Evolutionary conservation across 2,329 filamentous ascomycete species (phyloP).

Genomic region (Biscogniauxia sp.): DNA sequence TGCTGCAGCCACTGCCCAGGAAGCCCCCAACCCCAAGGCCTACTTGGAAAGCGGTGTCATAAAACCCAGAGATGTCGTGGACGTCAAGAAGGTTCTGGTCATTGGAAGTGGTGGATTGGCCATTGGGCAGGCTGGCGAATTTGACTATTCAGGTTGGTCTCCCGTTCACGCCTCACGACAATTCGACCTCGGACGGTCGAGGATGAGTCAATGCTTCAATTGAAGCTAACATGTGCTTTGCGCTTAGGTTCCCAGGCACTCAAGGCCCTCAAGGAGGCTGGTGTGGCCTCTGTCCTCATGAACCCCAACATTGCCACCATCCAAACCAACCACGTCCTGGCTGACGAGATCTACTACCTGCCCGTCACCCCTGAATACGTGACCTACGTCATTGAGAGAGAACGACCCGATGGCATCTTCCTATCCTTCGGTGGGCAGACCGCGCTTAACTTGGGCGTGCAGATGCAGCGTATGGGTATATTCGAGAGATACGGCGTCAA

Average conservation of each 20-base stretch:
- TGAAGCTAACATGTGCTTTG: conserved; percentile 19
- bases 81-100: conserved; percentile 96
- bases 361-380: conserved; percentile 98
- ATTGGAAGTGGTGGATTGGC: conserved; percentile 93
- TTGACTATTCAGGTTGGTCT: conserved; percentile 90
- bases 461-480: conserved; percentile 94
- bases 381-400: conserved; percentile 93
- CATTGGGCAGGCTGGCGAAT: conserved; percentile 97
- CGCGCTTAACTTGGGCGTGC: conserved; percentile 90
- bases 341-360: conserved; percentile 97
- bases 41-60: conserved; percentile 88
- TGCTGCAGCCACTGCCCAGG: conserved; percentile 51
- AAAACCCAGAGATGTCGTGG: conserved; percentile 72
- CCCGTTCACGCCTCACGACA: not conserved
- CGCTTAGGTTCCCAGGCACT: conserved; percentile 83
- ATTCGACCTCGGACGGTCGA: conserved; percentile 18
- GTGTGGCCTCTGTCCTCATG: conserved; percentile 86
- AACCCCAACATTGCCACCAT: conserved; percentile 99
- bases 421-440: conserved; percentile 97
- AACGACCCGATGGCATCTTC: conserved; percentile 95
- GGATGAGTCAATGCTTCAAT: conserved; percentile 18
- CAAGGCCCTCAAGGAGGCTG: conserved; percentile 94
- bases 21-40: conserved; percentile 77
- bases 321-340: conserved; percentile 93
- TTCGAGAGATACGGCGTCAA: conserved; percentile 95